These are phyloP conservation scores for Heterotrichella gracilis DNA, from an alignment of 352 stramenopile genomes.

Conservation along the genomic window DNA sequence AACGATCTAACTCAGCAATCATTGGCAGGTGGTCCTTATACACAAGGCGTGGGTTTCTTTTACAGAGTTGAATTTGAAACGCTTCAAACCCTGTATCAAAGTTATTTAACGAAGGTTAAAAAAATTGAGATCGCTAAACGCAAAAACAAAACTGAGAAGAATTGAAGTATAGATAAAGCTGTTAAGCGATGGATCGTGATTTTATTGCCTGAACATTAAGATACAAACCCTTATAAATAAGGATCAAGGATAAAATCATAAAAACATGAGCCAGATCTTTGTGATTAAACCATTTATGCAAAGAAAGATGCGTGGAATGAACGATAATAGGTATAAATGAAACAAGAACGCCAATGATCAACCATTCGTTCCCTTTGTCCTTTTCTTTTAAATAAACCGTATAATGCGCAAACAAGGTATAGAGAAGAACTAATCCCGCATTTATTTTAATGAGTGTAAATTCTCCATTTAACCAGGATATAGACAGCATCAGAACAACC, in stretches of 20 bases:
- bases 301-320: not conserved
- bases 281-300: conserved; percentile 8
- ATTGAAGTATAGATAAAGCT: not conserved
- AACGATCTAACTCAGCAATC: not conserved
- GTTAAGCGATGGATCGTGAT: too few species aligned
- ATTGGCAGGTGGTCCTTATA: not conserved
- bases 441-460: not conserved
- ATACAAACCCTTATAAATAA: not conserved
- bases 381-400: not conserved
- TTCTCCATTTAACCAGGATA: not conserved
- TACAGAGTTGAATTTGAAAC: not conserved
- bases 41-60: not conserved
- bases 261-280: not conserved
- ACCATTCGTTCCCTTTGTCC: not conserved
- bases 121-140: too few species aligned
- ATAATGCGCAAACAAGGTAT: not conserved
- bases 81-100: not conserved
- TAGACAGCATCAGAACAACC: not conserved
- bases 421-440: not conserved
- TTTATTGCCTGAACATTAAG: too few species aligned
- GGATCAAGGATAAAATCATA: not conserved
- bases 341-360: not conserved
- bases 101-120: not conserved
- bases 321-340: not conserved
- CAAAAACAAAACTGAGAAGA: not conserved